Evolutionary conservation across 163 green algal genomes (phyloP), one percentile per base, ranked within the genome.

Genomic region (Prototheca cutis): DNA sequence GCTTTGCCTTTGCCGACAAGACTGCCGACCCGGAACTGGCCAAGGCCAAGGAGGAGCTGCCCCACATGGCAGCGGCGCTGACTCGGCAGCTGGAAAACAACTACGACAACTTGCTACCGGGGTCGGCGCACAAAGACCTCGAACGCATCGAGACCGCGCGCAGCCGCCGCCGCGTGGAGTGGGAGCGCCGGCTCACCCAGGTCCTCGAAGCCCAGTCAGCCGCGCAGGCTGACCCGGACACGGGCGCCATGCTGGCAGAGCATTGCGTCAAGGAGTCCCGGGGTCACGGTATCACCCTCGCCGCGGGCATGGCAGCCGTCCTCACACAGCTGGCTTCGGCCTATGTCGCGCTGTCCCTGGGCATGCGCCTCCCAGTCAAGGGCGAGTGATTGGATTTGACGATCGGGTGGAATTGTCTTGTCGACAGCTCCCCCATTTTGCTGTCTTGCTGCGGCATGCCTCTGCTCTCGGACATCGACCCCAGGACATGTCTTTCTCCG

Each of bases 31-130:
- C 29, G 3, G 42, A 65, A 18, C 58, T 65, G 47, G 23, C 19
- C 17, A 36, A 63, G 40, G 63, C 69, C 15, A 62, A 48, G 30
- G 3, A 4, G 4, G 66, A 78, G 61, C 60, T 78, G 32, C 45
- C 57, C 19, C 72, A 78, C 58, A 70, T 78, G 54, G 42, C 49
- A 13, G 71, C 67, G 42, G 71, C 71, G 13, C 30, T 76, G n/a
- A 24, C 53, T 19, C 61, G 71, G 27, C 53, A 45, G 42, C 65
- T 55, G 42, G 39, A 34, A 8, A 65, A 76, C 36, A 18, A 13
- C 30, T 78, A 78, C 61, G 8, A 55, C 29, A 25, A 36, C 10
- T 53, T 76, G 25, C 45, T 52, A 39, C 65, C 71, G 21, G 66
- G 67, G 5, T 28, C 30, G 4, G 61, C 65, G 1, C 34, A 40